A percentile compares a stretch with the other conserved stretches of the same genome.
phyloP scores from a whole-genome alignment of 148 eudicot genomes.

The Dianthus caryophyllus region DNA sequence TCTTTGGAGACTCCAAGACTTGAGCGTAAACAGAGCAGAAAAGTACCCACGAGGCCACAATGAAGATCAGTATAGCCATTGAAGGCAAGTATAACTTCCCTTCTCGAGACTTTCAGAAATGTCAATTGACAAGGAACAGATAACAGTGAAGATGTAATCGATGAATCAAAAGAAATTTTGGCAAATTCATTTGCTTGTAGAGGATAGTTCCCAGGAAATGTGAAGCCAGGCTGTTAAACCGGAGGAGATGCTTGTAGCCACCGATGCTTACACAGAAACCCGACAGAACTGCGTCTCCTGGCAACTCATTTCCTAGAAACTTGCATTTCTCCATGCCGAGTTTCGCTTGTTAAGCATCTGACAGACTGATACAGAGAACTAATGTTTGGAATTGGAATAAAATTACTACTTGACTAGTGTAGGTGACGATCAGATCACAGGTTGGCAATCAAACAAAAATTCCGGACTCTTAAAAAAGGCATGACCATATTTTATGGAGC shows the following conservation, averaged over 20 bases:
- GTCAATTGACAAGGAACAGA: not conserved
- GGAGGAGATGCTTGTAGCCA: not conserved
- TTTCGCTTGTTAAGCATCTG: not conserved
- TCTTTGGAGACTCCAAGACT: not conserved
- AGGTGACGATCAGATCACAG: not conserved
- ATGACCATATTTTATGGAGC: not conserved
- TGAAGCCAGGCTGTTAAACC: not conserved
- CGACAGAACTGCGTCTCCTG: not conserved
- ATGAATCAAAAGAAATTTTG: not conserved
- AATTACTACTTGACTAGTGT: not conserved
- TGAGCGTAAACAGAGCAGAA: not conserved
- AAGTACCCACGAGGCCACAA: too few relatives aligned
- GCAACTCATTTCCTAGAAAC: not conserved
- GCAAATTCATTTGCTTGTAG: too few relatives aligned
- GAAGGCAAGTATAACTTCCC: not conserved
- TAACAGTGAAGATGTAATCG: not conserved
- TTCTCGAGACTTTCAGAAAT: not conserved
- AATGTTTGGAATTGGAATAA: not conserved
- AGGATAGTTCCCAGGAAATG: too few relatives aligned
- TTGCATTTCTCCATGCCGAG: not conserved
- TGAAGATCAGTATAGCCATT: not conserved
- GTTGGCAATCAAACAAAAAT: not conserved
- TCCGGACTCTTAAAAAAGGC: not conserved
- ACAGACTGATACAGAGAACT: not conserved
- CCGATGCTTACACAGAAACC: not conserved